Evolutionary conservation across 139 green algal genomes (phyloP).

Genomic region (Coccomyxa sp.): DNA sequence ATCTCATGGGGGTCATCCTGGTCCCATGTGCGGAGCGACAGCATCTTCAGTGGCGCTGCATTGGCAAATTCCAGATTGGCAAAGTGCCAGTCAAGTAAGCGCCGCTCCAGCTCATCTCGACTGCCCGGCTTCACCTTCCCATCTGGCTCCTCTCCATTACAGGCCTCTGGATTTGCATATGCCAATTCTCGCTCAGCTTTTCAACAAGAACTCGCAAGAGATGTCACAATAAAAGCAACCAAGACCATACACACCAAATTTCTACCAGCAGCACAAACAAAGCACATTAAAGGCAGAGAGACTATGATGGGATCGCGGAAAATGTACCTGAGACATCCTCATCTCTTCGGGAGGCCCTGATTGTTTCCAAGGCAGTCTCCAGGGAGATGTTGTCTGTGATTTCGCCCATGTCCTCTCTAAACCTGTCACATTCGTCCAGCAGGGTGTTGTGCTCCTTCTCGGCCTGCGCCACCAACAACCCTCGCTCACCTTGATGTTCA

Average conservation of each 20-base stretch:
- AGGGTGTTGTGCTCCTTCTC: conserved; percentile 67
- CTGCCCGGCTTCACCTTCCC: not conserved
- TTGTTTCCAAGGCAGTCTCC: conserved; percentile 44
- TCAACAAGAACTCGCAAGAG: too few relatives aligned
- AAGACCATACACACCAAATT: too few relatives aligned
- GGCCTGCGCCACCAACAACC: conserved; percentile 23
- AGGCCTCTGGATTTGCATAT: too few relatives aligned
- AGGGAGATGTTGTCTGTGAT: conserved; percentile 50
- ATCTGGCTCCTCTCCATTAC: too few relatives aligned
- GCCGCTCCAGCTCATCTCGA: conserved; percentile 21
- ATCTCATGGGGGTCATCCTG: conserved; percentile 88
- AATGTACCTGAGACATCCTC: too few relatives aligned
- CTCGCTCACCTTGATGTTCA: not conserved
- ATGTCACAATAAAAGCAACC: too few relatives aligned
- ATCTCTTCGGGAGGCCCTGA: conserved; percentile 29
- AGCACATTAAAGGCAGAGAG: too few relatives aligned
- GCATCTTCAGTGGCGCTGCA: conserved; percentile 43
- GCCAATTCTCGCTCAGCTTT: too few relatives aligned
- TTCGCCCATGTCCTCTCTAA: conserved; percentile 37
- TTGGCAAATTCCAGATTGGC: conserved; percentile 98
- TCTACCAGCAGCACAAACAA: too few relatives aligned
- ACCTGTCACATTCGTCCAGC: conserved; percentile 52
- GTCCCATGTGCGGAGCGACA: conserved; percentile 85
- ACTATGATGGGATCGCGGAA: too few relatives aligned
- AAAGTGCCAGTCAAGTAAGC: conserved; percentile 89